Base-by-base conservation (phyloP, 306 rosid genomes). In the Cicer arietinum region DNA sequence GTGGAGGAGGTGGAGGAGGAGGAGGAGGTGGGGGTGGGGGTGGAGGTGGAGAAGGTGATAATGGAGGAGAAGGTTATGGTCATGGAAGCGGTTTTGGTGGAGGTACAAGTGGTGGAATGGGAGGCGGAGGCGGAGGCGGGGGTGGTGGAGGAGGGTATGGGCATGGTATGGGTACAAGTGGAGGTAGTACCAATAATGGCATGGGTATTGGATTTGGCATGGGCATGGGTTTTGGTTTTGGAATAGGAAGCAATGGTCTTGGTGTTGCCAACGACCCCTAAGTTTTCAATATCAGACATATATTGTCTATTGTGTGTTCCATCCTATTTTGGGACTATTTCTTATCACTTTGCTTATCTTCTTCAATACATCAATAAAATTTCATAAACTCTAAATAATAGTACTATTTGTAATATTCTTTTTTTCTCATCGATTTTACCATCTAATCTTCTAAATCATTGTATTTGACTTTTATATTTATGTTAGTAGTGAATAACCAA, bases 161-260 rank as follows among this genome's bases (percentile, higher is more conserved):
- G 1, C 77, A 81, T 74, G 88, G 83, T 25, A 81, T 58, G 61
- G 74, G 84, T 4, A 22, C 18, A 18, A 47, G 79, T 2, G 85
- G 70, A 68, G 68, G 39, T 51, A 82, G 43, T 20, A 20, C 22
- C 2, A 20, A 20, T 1, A 20, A 20, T 20, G 22, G 89, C 8
- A 67, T 86, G 12, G 92, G 92, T 0, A 77, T 86, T 9, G 90
- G 92, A n/a, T 75, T 88, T 8, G 92, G 90, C 17, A 77, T 87
- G 74, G 84, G 22, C 22, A 20, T 20, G 12, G 92, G 92, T 0
- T 80, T 88, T 63, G 92, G 90, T 7, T 79, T 88, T 67, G 88
- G 89, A 0, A 46, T 81, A 1, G 89, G 86, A 78, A 80, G 62
- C 10, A 71, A 2, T 12, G 50, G 6, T n/a, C 53, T 74, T 40